These are phyloP conservation scores for Hordeum pubiflorum DNA, from an alignment of 202 grass and related monocot genomes.

Conservation along the genomic window DNA sequence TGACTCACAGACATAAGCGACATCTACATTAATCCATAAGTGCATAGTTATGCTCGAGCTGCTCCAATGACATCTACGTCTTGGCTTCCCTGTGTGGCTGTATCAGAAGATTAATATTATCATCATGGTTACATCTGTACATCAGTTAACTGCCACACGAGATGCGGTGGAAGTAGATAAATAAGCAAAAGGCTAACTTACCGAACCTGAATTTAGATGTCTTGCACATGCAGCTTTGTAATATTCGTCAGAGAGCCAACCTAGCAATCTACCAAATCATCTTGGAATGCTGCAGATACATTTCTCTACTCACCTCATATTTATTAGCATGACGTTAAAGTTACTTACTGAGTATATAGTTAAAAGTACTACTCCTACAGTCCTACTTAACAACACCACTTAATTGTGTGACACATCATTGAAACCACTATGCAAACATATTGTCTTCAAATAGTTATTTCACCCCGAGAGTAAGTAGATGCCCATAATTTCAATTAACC, in stretches of 20 bases:
- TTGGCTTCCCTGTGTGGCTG: neutral
- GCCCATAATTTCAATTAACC: neutral
- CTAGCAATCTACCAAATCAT: neutral
- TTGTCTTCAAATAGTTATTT: neutral
- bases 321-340: neutral
- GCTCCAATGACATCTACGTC: neutral
- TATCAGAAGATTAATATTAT: neutral
- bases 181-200: neutral
- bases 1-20: constrained; percentile 5
- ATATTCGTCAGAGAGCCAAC: neutral
- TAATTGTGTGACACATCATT: neutral
- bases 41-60: neutral
- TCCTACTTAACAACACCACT: neutral
- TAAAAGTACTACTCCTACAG: neutral
- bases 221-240: neutral
- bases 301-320: neutral
- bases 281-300: neutral
- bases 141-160: neutral
- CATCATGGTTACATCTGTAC: neutral
- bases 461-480: neutral
- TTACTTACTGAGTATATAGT: neutral
- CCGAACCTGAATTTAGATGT: neutral
- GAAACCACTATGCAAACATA: neutral
- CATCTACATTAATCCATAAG: neutral
- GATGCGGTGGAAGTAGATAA: neutral